Base-by-base conservation (phyloP, 345 rosid genomes). In the Linum usitatissimum region DNA sequence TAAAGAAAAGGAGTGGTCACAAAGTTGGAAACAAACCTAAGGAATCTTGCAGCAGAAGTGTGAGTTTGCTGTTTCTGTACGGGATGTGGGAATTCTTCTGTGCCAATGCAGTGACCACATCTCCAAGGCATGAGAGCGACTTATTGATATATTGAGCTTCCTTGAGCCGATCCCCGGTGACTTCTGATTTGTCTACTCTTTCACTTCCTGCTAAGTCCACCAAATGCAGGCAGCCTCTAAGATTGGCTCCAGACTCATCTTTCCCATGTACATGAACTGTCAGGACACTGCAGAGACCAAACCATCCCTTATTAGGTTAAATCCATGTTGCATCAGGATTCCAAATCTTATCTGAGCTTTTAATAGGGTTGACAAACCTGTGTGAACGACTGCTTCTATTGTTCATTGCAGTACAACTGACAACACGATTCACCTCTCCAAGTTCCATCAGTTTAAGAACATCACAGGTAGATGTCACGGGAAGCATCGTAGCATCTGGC, bases 131-230 rank as follows among this genome's bases (percentile, higher is more conserved):
- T 72, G 96, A 87, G 53, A 93, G 91, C 28, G 99, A 90, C 76
- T 86, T 90, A 66, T 93, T 93, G 60, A 93, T 93, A 64, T 81
- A 81, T 62, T 81, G 94, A 48, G 97, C 97, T 77, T 93, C 99
- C 78, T 81, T 92, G 40, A 92, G 86, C 68, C 95, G 78, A 64
- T 87, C 97, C 70, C 97, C 98, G 17, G 93, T 85, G 55, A 87
- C 98, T 79, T 87, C 97, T 56, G 96, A 83, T 75, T 87, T 92
- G 68, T 89, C 96, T 60, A 92, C 91, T 62, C 97, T 79, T 73
- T 93, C 99, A 66, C 99, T 90, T 68, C 99, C 96, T 38, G 99
- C 97, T 67, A 90, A 95, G 77, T 93, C 99, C 42, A 93, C 97
- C 80, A 93, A 69, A 76, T 93, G 99, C 79, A 93, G 79, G 75